Base-by-base conservation (phyloP, 192 early-diverging fungal species). In the Backusella tarrabulga region DNA sequence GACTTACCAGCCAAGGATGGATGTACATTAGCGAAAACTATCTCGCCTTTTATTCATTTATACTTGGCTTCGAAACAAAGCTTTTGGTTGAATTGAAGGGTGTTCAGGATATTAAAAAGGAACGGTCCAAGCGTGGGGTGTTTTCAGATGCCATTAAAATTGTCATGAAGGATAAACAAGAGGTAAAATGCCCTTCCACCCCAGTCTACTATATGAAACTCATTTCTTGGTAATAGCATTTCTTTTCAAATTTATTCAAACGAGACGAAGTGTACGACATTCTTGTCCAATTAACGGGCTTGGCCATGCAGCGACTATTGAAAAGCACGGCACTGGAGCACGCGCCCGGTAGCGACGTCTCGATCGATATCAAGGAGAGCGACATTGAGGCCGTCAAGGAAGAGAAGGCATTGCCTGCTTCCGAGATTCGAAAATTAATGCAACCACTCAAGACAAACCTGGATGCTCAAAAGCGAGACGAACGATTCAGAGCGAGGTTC, bases 231-330 rank as follows among this genome's bases (percentile, higher is more conserved):
- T 72, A 7, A 32, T 77, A 93, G 92, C 90, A 96, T 83, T 85
- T 94, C 69, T 98, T 99, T 74, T 93, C 95, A 9, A 99, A 99
- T 79, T 83, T 99, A 56, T 98, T 99, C 84, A 93, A 95, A 46
- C 87, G 95, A 34, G 95, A 97, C 81, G 94, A 97, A 85, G 81
- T 83, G 8, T 94, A 86, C 76, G 94, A 96, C 68, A 83, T 96
- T 72, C 83, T 97, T 9, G 91, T 93, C 67, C 91, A 95, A 75
- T 83, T 97, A 42, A 93, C 93, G 0, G 84, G 90, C 50, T 82
- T 92, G 68, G 91, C 95, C 19, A 95, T 95, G 92, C 87, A 92
- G 70, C 86, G 88, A 34, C 83, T 97, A 56, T 85, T 97, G 70
- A 90, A 93, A 73, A 91, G 85, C 80, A 95, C 95, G 0, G 85